These are phyloP conservation scores for Claviceps quebecensis DNA, from an alignment of 2,329 filamentous ascomycete species.

Conservation along the genomic window DNA sequence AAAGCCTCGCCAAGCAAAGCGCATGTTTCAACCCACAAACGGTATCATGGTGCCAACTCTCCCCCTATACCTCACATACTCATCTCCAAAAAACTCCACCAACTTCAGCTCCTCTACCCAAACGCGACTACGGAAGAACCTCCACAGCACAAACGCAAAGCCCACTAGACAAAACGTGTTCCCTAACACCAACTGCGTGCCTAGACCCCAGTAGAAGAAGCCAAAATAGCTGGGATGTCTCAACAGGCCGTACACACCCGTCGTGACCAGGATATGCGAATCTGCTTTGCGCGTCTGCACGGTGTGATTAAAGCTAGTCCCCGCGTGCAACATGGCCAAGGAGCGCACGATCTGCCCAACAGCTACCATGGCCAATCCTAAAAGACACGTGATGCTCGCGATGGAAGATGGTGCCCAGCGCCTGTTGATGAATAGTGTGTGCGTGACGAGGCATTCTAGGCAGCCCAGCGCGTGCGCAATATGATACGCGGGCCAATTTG, in stretches of 20 bases:
- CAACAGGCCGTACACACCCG: conserved; percentile 61
- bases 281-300: conserved; percentile 56
- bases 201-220: conserved; percentile 97
- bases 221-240: conserved; percentile 93
- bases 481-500: conserved; percentile 75
- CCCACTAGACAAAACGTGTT: conserved; percentile 65
- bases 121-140: conserved; percentile 68
- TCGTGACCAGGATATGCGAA: conserved; percentile 68
- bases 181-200: conserved; percentile 79
- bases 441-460: conserved; percentile 54
- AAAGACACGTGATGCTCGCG: conserved; percentile 15
- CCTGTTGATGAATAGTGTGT: conserved; percentile 35
- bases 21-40: conserved; percentile 29
- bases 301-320: conserved; percentile 81
- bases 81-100: conserved; percentile 67
- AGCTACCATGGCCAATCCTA: conserved; percentile 49
- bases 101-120: conserved; percentile 64
- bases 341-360: conserved; percentile 64
- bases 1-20: neutral
- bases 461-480: conserved; percentile 66
- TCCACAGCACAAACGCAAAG: conserved; percentile 67
- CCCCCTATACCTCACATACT: conserved; percentile 62
- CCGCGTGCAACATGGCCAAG: conserved; percentile 79
- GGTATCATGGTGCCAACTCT: conserved; percentile 69
- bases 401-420: conserved; percentile 32